These are phyloP conservation scores for Drosera capensis DNA, from an alignment of 148 eudicot species.

Conservation along the genomic window DNA sequence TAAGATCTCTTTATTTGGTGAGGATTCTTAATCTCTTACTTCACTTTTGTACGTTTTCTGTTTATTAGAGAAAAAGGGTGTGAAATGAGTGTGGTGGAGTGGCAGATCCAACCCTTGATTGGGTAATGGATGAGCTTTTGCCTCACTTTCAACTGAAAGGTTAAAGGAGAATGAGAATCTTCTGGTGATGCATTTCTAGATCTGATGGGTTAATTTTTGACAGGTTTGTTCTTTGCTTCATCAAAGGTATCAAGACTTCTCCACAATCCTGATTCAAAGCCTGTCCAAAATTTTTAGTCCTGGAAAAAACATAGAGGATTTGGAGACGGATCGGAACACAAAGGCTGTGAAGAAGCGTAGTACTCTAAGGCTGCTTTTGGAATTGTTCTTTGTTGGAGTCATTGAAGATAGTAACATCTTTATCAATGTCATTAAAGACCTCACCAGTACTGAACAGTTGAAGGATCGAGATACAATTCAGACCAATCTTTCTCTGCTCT, in stretches of 20 bases:
- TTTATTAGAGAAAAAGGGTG: no score
- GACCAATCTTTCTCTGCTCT: constrained; percentile 83
- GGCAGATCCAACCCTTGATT: no score
- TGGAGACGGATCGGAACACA: constrained; percentile 60
- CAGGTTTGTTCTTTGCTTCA: constrained; percentile 95
- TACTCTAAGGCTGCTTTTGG: constrained; percentile 80
- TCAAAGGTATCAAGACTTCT: constrained; percentile 84
- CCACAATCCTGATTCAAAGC: constrained; percentile 67
- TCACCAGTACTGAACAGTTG: constrained; percentile 62
- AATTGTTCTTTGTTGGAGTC: constrained; percentile 86
- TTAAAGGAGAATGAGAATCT: background rate
- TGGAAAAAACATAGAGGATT: constrained; percentile 74
- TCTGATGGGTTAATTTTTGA: constrained; percentile 5
- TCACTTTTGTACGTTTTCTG: no score
- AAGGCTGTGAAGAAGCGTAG: constrained; percentile 97
- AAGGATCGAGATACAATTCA: constrained; percentile 93
- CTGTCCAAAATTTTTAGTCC: constrained; percentile 64
- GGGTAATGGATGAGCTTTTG: no score
- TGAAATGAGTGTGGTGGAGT: no score
- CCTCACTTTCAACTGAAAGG: no score
- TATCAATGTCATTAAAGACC: constrained; percentile 72
- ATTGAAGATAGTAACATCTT: constrained; percentile 67
- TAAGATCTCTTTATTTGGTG: no score
- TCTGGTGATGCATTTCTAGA: constrained; percentile 1
- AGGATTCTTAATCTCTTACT: no score